These are phyloP conservation scores for Metschnikowia amazonensis DNA, from an alignment of 805 yeast genomes.

Conservation along the genomic window DNA sequence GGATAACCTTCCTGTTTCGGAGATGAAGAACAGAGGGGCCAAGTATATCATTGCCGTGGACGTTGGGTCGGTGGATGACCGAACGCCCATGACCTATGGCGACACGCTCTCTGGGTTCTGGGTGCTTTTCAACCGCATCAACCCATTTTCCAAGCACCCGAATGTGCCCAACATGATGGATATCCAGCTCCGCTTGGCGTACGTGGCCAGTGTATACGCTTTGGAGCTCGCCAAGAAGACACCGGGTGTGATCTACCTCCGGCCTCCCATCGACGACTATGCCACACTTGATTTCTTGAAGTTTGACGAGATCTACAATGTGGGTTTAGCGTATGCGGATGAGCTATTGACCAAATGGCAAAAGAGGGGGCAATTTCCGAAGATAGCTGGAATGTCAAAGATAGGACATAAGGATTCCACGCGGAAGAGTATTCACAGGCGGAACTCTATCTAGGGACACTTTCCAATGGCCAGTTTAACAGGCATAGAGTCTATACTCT, in stretches of 20 bases:
- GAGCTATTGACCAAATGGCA: constrained; percentile 50
- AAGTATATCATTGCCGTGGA: constrained; percentile 86
- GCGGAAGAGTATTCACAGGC: constrained; percentile 10
- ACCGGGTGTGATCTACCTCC: constrained; percentile 78
- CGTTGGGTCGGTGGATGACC: constrained; percentile 92
- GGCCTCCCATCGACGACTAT: constrained; percentile 92
- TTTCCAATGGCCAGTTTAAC: too few species aligned
- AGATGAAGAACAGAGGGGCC: constrained; percentile 89
- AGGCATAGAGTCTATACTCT: too few species aligned
- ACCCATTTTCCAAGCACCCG: constrained; percentile 84
- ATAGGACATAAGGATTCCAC: constrained; percentile 9
- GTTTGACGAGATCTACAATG: constrained; percentile 82
- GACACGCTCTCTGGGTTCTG: constrained; percentile 90
- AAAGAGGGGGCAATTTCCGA: constrained; percentile 52
- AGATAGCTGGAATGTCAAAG: constrained; percentile 48
- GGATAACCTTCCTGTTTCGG: constrained; percentile 87
- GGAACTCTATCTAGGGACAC: constrained; percentile 17
- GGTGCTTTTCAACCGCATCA: constrained; percentile 83
- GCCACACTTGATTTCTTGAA: constrained; percentile 91
- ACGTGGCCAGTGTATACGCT: constrained; percentile 93
- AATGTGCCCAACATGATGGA: constrained; percentile 93
- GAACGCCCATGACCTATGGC: constrained; percentile 86
- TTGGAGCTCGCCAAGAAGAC: constrained; percentile 80
- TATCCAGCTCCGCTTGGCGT: constrained; percentile 87
- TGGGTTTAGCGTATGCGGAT: constrained; percentile 75